Evolutionary conservation across 2,329 filamentous ascomycete genomes (phyloP), one percentile per base, ranked within the genome.

Genomic region (Aspergillus aculeatus): DNA sequence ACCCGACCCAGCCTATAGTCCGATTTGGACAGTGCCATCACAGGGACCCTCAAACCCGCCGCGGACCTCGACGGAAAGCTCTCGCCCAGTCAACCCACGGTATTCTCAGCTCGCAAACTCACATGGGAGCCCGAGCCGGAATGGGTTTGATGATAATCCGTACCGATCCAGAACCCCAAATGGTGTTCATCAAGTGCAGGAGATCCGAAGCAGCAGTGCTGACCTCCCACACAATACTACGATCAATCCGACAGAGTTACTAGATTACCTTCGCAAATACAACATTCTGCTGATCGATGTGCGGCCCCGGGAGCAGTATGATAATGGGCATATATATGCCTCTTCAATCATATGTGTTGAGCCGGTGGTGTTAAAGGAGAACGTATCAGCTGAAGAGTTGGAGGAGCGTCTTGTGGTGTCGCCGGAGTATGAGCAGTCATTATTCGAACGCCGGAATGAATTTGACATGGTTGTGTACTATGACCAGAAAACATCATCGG

Each of bases 401-500:
- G 80, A 83, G 59, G 80, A 82, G 55, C 76, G 78, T 14, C 69
- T 82, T 16, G 72, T 82, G 11, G 71, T 81, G 47, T 80, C 79
- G 12, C 80, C 80, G 2, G 78, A 81, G 50, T 68, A 72, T 51
- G 95, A 99, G 73, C 87, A 90, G 66, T 77, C 82, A 1, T 80
- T 91, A 32, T 96, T 96, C 68, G 86, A 86, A 58, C 84, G 89
- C 56, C 80, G 86, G 14, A 84, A 93, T 64, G 83, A 89, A 58
- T 96, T 90, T 68, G 92, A 98, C 66, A 77, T 97, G 47, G 84
- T 99, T 11, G 90, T 99, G 0, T 95, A 96, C 69, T 96, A 98
- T 73, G 92, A 99, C 73, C 84, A 94, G 65, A 76, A 73, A 14
- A 87, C 85, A 62, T 83, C 72, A 81, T 90, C 69, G 59, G 83